Percentiles rank a stretch among this genome's conserved stretches.
phyloP scores from a whole-genome alignment of 768 basidiomycete genomes.

The Chalciporus pseudorubinellus region DNA sequence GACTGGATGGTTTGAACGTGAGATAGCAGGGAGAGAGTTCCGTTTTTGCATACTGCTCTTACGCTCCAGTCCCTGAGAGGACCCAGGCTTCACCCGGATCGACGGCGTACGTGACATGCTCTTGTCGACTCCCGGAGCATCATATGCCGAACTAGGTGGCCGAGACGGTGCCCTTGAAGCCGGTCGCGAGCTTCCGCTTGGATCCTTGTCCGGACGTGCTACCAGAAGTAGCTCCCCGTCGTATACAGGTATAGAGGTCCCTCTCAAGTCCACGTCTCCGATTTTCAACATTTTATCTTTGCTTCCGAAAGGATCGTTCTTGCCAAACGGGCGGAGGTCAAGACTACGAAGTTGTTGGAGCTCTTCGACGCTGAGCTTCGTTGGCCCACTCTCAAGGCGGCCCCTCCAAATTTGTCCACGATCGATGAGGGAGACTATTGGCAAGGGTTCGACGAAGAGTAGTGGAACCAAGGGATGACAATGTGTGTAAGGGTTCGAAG shows the following conservation, averaged over 20 bases:
- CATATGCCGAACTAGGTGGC: slow-evolving; percentile 63
- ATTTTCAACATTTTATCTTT: slow-evolving; percentile 33
- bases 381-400: slow-evolving; percentile 62
- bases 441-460: slow-evolving; percentile 73
- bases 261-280: slow-evolving; percentile 49
- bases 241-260: slow-evolving; percentile 71
- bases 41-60: slow-evolving; percentile 73
- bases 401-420: slow-evolving; percentile 61
- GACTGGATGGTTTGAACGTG: slow-evolving; percentile 54
- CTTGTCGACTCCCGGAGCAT: slow-evolving; percentile 39
- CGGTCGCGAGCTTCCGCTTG: slow-evolving; percentile 48
- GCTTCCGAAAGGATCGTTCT: slow-evolving; percentile 11
- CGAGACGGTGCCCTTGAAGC: slow-evolving; percentile 63
- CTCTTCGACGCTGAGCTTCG: slow-evolving; percentile 49
- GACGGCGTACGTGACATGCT: slow-evolving; percentile 61
- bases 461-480: slow-evolving; percentile 59
- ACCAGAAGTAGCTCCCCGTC: slow-evolving; percentile 73
- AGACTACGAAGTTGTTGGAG: slow-evolving; percentile 55
- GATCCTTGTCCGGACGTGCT: slow-evolving; percentile 53
- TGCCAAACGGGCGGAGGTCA: slow-evolving; percentile 39
- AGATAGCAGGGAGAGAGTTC: slow-evolving; percentile 77
- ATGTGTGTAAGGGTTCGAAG: slow-evolving; percentile 35
- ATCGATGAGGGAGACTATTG: slow-evolving; percentile 65
- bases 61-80: slow-evolving; percentile 68
- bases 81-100: slow-evolving; percentile 73